Evolutionary conservation across 2,329 filamentous ascomycete genomes (phyloP), one percentile per base, ranked within the genome.

Genomic region (Neonectria neomacrospora): DNA sequence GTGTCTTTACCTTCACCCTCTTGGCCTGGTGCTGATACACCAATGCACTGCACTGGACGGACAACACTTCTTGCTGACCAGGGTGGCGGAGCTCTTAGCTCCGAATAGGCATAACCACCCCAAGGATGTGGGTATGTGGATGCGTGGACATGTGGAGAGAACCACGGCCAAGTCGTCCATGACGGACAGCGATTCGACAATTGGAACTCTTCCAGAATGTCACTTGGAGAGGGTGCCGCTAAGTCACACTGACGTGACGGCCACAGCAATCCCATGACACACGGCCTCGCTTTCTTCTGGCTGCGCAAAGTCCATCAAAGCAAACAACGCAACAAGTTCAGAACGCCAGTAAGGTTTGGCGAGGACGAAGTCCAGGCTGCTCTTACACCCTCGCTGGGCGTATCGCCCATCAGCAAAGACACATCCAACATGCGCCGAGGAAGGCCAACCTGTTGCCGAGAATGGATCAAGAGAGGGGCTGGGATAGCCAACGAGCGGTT

Each of bases 201-300:
- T 73, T 73, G 68, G 71, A 73, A 73, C 61, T 68, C 61, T 73
- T 73, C 71, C 71, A 73, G 71, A 73, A 73, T 67, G 67, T 64
- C 64, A 67, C 57, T 57, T 63, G 30, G 50, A 50, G 47, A 28
- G 48, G 58, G 58, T 55, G 63, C 67, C 67, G 54, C 71, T 73
- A 71, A 61, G 53, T 62, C 34, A 30, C 58, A 71, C 70, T 73
- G 69, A 73, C 71, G 68, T 71, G 69, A 68, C 71, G 55, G 53
- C 58, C 63, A 67, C 61, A 62, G 53, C 61, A 66, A 65, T 62
- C 67, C 63, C 71, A 73, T 70, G 70, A 68, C 70, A 72, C 66
- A 68, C 64, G 65, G 55, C 57, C 58, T 68, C 63, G 58, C 62
- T 55, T 58, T 47, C 58, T 34, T 65, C 54, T 52, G 42, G 58